Evolutionary conservation across 192 early-diverging fungal species (phyloP).

Genomic region (Paraglomus brasilianum): DNA sequence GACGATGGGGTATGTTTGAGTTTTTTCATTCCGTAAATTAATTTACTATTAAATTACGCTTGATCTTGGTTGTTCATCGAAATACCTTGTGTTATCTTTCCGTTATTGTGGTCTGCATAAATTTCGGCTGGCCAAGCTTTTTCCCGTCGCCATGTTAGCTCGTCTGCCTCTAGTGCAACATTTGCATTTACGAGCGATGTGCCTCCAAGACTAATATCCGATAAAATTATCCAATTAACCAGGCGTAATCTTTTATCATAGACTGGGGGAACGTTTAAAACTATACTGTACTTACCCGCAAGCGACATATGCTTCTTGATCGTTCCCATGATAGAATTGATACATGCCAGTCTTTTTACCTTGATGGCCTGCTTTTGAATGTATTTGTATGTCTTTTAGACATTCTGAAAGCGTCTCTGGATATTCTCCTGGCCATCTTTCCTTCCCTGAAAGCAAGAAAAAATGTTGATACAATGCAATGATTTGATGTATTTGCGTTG

Average conservation of each 20-base stretch:
- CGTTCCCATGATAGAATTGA: constrained; percentile 39
- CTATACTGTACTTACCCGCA: constrained; percentile 39
- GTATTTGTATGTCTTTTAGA: constrained; percentile 41
- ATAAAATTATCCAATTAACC: background rate
- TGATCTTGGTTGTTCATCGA: background rate
- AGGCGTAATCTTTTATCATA: background rate
- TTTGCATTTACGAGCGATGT: constrained; percentile 49
- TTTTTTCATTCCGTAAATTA: background rate
- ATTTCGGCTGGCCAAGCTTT: constrained; percentile 43
- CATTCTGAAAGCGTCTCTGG: constrained; percentile 35
- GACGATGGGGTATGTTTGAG: constrained; percentile 30
- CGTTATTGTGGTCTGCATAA: constrained; percentile 24
- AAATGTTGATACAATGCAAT: background rate
- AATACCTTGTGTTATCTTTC: constrained; percentile 19
- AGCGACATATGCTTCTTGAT: constrained; percentile 42
- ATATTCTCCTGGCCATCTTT: constrained; percentile 50
- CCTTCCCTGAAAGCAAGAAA: constrained; percentile 31
- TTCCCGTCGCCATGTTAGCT: constrained; percentile 38
- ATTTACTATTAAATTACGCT: no score
- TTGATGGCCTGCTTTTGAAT: constrained; percentile 26
- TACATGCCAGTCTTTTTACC: constrained; percentile 44
- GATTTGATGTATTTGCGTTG: background rate
- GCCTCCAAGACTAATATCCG: constrained; percentile 41
- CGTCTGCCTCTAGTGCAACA: constrained; percentile 42
- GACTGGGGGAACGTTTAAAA: background rate